Conservation (phyloP, 805 yeast genomes). For the Yarrowia hollandica region DNA sequence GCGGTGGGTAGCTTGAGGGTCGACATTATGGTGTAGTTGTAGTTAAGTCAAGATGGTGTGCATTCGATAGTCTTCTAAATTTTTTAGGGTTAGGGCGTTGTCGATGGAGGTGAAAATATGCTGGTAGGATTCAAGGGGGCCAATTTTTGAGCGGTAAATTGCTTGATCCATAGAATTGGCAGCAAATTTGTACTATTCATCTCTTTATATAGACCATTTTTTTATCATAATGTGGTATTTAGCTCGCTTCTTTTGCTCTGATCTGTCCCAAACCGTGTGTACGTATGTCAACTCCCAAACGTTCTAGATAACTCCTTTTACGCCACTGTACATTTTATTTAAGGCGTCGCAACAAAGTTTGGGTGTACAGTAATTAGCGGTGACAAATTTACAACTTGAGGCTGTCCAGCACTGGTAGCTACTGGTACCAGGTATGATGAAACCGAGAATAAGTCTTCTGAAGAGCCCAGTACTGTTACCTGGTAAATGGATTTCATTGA, state of each 20-base stretch:
- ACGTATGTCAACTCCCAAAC: constrained; percentile 1
- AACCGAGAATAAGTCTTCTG: too few relatives aligned
- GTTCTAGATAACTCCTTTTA: constrained; percentile 22
- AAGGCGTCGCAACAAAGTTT: constrained; percentile 22
- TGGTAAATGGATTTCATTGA: too few relatives aligned
- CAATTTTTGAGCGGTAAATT: too few relatives aligned
- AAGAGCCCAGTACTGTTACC: too few relatives aligned
- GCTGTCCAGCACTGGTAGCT: too few relatives aligned
- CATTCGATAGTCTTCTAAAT: constrained; percentile 18
- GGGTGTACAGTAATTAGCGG: background rate
- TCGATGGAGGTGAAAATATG: background rate
- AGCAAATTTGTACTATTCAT: too few relatives aligned
- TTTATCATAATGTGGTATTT: background rate
- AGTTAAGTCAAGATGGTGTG: constrained; percentile 57
- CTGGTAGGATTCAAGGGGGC: too few relatives aligned
- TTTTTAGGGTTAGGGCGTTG: constrained; percentile 19
- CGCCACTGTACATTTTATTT: constrained; percentile 10
- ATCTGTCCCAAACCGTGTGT: background rate
- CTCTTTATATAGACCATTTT: background rate
- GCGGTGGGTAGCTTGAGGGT: constrained; percentile 80
- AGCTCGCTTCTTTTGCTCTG: background rate
- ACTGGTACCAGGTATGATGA: too few relatives aligned
- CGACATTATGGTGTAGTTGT: constrained; percentile 26
- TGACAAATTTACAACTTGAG: too few relatives aligned
- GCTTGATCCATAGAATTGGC: background rate